Evolutionary conservation across 164 flowering plant species (phyloP).

Genomic region (Brasenia schreberi): DNA sequence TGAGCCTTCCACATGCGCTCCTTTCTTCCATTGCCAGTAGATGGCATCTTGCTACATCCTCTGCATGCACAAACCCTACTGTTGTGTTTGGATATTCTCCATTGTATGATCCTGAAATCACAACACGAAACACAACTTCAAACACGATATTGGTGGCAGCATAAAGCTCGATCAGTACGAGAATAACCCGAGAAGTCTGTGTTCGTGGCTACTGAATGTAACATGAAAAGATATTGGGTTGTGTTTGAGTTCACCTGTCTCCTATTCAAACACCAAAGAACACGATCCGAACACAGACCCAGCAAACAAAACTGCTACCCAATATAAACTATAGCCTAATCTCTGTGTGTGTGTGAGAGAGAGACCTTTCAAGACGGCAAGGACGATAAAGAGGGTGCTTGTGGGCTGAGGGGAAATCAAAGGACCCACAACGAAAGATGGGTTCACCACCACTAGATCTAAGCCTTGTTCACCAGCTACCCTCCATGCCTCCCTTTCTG

Average conservation of each 20-base stretch:
- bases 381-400: constrained; percentile 49
- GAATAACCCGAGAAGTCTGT: no score
- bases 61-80: constrained; percentile 82
- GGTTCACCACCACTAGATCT: constrained; percentile 69
- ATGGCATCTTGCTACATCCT: constrained; percentile 72
- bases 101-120: background rate
- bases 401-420: constrained; percentile 79
- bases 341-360: background rate
- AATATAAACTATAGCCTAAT: no score
- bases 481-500: constrained; percentile 64
- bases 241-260: no score
- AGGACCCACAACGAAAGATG: constrained; percentile 78
- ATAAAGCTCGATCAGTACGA: no score
- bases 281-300: no score
- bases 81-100: constrained; percentile 57
- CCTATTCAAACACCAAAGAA: no score
- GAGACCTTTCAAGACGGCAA: constrained; percentile 50
- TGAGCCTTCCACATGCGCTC: constrained; percentile 67
- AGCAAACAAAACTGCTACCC: no score
- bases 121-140: background rate
- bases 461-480: constrained; percentile 40
- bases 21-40: constrained; percentile 74
- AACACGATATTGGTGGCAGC: no score
- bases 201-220: no score
- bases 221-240: no score